Evolutionary conservation across 345 rosid genomes (phyloP).

Genomic region (Populus pruinosa): DNA sequence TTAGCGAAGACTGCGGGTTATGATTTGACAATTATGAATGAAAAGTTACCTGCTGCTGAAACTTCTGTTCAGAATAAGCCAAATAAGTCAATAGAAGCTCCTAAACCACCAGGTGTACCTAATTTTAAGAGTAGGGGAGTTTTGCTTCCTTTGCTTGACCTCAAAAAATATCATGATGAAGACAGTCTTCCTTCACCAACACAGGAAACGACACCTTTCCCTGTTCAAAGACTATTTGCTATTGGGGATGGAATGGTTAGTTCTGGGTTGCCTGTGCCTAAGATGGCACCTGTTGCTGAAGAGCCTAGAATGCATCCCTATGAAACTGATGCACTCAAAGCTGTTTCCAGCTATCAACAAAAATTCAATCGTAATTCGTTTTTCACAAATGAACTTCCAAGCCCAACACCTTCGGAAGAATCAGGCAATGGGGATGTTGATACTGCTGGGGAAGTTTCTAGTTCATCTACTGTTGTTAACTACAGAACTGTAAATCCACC

Average conservation of each 20-base stretch:
- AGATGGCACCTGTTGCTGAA: conserved; percentile 29
- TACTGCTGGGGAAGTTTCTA: conserved; percentile 66
- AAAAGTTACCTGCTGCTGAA: conserved; percentile 22
- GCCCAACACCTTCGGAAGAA: conserved; percentile 95
- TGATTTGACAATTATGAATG: conserved; percentile 16
- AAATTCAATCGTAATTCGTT: conserved; percentile 53
- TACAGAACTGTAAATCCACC: conserved; percentile 22
- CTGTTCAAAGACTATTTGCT: conserved; percentile 29
- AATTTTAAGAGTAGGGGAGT: conserved; percentile 47
- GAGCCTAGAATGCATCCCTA: conserved; percentile 52
- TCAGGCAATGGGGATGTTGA: conserved; percentile 53
- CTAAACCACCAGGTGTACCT: conserved; percentile 36
- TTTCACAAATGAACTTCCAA: conserved; percentile 64
- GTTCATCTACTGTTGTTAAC: conserved; percentile 30
- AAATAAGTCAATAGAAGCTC: conserved; percentile 34
- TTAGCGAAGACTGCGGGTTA: conserved; percentile 21
- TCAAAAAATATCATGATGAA: conserved; percentile 87
- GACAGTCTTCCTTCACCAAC: conserved; percentile 99
- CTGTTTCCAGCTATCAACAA: conserved; percentile 77
- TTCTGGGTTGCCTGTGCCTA: conserved; percentile 31
- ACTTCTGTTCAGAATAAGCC: conserved; percentile 26
- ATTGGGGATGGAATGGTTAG: conserved; percentile 40
- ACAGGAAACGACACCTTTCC: conserved; percentile 58
- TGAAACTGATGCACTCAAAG: conserved; percentile 69
- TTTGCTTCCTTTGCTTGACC: conserved; percentile 78